These are phyloP conservation scores for Sambucus nigra DNA, from an alignment of 129 eudicot species.

Conservation along the genomic window DNA sequence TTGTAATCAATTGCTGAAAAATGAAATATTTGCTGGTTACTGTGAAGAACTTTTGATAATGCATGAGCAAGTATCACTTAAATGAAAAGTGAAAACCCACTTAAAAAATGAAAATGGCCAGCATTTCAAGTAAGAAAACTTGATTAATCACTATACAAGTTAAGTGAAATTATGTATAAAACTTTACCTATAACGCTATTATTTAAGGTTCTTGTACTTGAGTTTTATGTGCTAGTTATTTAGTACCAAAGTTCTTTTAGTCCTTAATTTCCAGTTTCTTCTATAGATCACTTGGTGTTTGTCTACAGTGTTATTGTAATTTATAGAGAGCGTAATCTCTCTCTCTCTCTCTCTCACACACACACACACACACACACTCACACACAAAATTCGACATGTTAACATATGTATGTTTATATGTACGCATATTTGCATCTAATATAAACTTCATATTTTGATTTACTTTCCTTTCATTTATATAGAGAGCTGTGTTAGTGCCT, in stretches of 20 bases:
- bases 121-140: neutral
- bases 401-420: too few species aligned
- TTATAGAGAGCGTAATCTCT: neutral
- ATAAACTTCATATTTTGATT: neutral
- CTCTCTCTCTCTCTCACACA: too few species aligned
- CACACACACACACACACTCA: too few species aligned
- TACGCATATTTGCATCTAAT: neutral
- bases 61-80: neutral
- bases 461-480: constrained; percentile 19
- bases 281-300: neutral
- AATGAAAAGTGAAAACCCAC: too few species aligned
- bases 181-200: too few species aligned
- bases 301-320: neutral
- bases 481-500: constrained; percentile 91
- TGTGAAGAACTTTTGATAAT: too few species aligned
- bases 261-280: neutral
- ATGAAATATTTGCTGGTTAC: neutral
- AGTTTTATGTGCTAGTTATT: neutral
- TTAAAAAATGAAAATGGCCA: neutral
- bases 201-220: neutral
- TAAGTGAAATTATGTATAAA: neutral
- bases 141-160: neutral
- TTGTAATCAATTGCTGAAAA: neutral
- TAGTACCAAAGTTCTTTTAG: neutral
- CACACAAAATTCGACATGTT: neutral